Evolutionary conservation across 331 rosid species (phyloP), one percentile per base, ranked within the genome.

Genomic region (Malus hybrid): DNA sequence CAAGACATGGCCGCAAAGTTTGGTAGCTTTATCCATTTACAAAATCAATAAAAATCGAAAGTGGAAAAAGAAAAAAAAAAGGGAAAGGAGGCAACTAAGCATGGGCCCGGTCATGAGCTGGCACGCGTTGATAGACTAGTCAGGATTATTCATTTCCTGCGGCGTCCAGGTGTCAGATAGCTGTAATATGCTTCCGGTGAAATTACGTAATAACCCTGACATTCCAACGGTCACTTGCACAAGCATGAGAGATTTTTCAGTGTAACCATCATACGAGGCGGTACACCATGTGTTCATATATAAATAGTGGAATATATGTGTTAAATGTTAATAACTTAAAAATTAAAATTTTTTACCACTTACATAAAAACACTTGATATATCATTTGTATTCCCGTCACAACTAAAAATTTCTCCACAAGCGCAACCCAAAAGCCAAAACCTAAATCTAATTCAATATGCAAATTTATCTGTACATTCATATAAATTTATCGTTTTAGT

Each of bases 131-230:
- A 78, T 46, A 64, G 44, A 70, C 42, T 52, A 73, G 73, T 79
- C 81, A 55, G 56, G 29, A 20, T 69, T 65, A 76, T 74, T 65
- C 78, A 34, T 56, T 70, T 61, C 34, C 69, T 76, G 83, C 75
- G 73, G 79, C 82, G 19, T 86, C 90, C 97, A 92, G 91, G 82
- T 88, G 91, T 80, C 89, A 13, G 24, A 90, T 88, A 90, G 97
- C 96, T 92, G 93, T 85, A 80, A 62, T 59, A 79, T 73, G 73
- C 83, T 67, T 64, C 0, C 3, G 2, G 0, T 2, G 0, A 69
- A 87, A 73, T 82, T 82, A 86, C 89, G 15, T 32, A 33, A 83
- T 0, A 29, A 36, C 69, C 72, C 60, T 56, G 11, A 19, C 28
- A 22, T 59, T 22, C 31, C 65, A 59, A 59, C 65, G 65, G 65